Percentiles rank a stretch among this genome's conserved stretches.
Conservation (phyloP, 2,329 filamentous ascomycete species). For the Chaetothyriales sp. region DNA sequence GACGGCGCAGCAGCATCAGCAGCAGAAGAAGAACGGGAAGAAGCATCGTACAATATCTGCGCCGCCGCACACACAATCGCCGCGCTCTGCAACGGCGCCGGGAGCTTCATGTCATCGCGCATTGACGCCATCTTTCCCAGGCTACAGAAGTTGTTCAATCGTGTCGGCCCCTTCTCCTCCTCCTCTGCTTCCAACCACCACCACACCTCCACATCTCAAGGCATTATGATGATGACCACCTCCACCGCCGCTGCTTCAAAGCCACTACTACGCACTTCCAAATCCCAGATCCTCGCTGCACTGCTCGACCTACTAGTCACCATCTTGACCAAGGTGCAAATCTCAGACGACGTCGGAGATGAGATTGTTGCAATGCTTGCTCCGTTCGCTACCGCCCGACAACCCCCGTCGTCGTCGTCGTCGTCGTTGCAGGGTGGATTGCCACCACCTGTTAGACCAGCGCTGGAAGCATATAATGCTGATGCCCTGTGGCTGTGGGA, state of each 20-base stretch:
- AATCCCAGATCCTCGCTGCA: conserved; percentile 8
- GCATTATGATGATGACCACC: too few relatives aligned
- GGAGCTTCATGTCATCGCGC: conserved; percentile 64
- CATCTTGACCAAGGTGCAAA: conserved; percentile 25
- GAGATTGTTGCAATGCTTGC: conserved; percentile 26
- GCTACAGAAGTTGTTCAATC: conserved; percentile 28
- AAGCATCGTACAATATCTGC: conserved; percentile 41
- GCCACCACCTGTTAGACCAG: conserved; percentile 5
- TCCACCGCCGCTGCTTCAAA: background rate
- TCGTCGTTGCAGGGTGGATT: background rate
- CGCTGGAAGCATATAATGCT: conserved; percentile 12
- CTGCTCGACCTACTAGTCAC: conserved; percentile 23
- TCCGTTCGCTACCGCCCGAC: conserved; percentile 3
- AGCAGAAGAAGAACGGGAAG: conserved; percentile 10
- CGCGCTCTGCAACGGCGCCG: conserved; percentile 54
- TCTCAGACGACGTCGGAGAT: conserved; percentile 27
- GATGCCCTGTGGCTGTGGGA: conserved; percentile 14
- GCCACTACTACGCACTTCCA: conserved; percentile 1
- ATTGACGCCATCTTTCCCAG: conserved; percentile 52
- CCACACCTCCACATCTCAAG: background rate
- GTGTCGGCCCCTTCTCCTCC: background rate
- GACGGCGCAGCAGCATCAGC: conserved; percentile 8
- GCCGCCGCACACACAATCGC: conserved; percentile 55
- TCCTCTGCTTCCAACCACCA: background rate
- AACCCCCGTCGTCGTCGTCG: background rate